Conservation (phyloP, 202 grass and related monocot genomes). For the Cymbopogon flexuosus region DNA sequence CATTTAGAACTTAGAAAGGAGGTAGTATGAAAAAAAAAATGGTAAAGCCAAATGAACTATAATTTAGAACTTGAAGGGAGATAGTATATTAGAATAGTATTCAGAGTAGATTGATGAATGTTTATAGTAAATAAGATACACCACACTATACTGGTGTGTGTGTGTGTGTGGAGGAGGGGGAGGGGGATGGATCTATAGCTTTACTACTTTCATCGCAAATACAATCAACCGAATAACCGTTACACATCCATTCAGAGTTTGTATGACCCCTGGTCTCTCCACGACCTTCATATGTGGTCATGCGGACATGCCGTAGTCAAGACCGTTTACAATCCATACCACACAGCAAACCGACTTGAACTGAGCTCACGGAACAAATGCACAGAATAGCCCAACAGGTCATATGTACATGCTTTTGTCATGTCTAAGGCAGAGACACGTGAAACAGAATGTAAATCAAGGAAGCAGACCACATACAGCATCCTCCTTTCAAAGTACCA, state of each 20-base stretch:
- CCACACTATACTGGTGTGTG: no score
- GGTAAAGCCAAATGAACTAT: no score
- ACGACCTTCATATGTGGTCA: neutral
- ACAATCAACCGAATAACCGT: neutral
- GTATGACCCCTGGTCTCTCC: neutral
- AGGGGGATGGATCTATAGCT: no score
- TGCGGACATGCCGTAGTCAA: neutral
- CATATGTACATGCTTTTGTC: conserved; percentile 31
- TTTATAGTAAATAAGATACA: no score
- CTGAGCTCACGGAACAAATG: neutral
- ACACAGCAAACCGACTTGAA: neutral
- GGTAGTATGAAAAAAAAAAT: no score
- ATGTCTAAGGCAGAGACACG: neutral
- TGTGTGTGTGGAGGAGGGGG: no score
- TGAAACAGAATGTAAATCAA: neutral
- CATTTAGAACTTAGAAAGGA: no score
- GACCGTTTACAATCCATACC: neutral
- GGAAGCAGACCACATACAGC: conserved; percentile 7
- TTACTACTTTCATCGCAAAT: neutral
- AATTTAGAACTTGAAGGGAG: no score
- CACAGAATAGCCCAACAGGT: neutral
- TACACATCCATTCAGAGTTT: neutral
- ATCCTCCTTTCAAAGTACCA: conserved; percentile 14
- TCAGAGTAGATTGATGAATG: no score
- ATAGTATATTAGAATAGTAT: no score